Conservation (phyloP, 176 grass and related monocot genomes). For the Olyra latifolia region DNA sequence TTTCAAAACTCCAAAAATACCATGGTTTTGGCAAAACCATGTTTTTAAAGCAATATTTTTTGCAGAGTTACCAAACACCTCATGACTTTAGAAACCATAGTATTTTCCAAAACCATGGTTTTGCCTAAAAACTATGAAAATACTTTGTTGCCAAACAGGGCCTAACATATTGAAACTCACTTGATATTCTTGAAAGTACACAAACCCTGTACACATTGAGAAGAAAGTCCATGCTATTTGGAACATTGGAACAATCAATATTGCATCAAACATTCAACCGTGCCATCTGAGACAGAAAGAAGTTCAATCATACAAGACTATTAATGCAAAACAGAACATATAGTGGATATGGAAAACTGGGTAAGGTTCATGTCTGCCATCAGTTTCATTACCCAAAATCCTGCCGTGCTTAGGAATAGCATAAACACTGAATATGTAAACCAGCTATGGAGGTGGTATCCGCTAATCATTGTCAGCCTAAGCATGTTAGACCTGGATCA, state of each 20-base stretch:
- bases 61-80: too few species aligned
- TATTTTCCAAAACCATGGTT: too few species aligned
- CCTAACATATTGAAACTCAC: conserved; percentile 46
- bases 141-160: too few species aligned
- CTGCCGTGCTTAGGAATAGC: conserved; percentile 76
- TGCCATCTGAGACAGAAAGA: conserved; percentile 67
- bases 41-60: too few species aligned
- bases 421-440: conserved; percentile 85
- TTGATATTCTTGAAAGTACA: conserved; percentile 98
- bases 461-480: conserved; percentile 81
- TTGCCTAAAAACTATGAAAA: too few species aligned
- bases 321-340: background rate
- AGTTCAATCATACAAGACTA: conserved; percentile 31
- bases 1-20: too few species aligned
- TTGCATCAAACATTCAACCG: conserved; percentile 95
- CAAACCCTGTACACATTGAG: conserved; percentile 96
- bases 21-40: too few species aligned
- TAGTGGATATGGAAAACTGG: background rate
- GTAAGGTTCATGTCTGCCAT: conserved; percentile 9
- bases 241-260: conserved; percentile 94
- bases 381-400: conserved; percentile 80
- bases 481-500: conserved; percentile 81
- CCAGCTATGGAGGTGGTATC: conserved; percentile 88
- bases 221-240: conserved; percentile 99
- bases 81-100: too few species aligned